Conservation (phyloP, 352 stramenopile genomes). For the Phytophthora ohioensis region DNA sequence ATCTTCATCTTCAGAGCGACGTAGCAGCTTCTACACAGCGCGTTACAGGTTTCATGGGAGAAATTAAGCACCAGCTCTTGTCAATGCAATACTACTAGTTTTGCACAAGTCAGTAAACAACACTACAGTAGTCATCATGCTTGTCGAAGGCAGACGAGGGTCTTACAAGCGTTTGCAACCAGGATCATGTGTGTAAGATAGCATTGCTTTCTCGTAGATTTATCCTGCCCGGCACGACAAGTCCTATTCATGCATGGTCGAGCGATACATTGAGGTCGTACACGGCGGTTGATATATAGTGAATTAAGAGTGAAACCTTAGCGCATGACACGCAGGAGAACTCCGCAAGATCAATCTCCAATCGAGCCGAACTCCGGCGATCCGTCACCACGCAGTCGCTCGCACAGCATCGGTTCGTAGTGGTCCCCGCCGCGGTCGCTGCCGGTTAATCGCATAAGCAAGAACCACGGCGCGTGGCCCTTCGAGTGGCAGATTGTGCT, state of each 20-base stretch:
- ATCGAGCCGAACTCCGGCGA: slow-evolving; percentile 88
- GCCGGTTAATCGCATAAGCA: slow-evolving; percentile 89
- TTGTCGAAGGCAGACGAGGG: too few relatives aligned
- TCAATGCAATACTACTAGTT: background rate
- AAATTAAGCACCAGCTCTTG: background rate
- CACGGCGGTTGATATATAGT: slow-evolving; percentile 39
- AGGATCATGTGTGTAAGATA: background rate
- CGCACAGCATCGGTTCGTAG: slow-evolving; percentile 90
- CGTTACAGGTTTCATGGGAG: background rate
- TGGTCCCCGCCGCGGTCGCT: slow-evolving; percentile 87
- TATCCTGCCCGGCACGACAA: background rate
- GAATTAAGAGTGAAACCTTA: slow-evolving; percentile 34
- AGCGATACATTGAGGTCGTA: slow-evolving; percentile 5
- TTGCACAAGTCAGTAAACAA: background rate
- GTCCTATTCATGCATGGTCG: background rate
- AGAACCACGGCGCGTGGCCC: slow-evolving; percentile 85
- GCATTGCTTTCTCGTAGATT: background rate
- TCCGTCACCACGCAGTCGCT: slow-evolving; percentile 83
- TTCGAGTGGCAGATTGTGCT: slow-evolving; percentile 70
- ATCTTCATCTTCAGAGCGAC: background rate
- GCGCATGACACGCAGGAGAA: slow-evolving; percentile 11
- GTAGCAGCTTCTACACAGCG: background rate
- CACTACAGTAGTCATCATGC: too few relatives aligned
- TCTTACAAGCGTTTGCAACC: too few relatives aligned
- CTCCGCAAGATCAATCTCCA: slow-evolving; percentile 57